These are phyloP conservation scores for Microsporum ferrugineum DNA, from an alignment of 2,329 filamentous ascomycete genomes.

Conservation along the genomic window DNA sequence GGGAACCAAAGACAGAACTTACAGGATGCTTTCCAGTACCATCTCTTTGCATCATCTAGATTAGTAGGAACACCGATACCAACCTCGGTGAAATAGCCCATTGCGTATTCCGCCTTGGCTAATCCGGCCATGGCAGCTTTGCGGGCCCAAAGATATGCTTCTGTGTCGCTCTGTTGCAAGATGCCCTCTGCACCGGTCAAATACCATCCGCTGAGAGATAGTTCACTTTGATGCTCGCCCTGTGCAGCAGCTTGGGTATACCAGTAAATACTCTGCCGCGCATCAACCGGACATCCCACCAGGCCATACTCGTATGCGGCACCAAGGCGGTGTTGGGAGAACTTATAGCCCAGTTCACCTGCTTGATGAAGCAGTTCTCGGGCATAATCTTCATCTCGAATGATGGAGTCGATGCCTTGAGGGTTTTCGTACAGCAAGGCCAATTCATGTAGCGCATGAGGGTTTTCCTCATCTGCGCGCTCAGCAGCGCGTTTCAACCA, in stretches of 20 bases:
- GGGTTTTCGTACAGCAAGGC: constrained; percentile 48
- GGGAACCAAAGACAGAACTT: constrained; percentile 36
- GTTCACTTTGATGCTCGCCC: constrained; percentile 85
- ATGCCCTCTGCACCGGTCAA: constrained; percentile 82
- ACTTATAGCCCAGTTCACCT: constrained; percentile 84
- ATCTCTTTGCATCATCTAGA: constrained; percentile 88
- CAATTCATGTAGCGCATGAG: constrained; percentile 87
- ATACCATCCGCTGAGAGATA: constrained; percentile 84
- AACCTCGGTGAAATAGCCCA: constrained; percentile 95
- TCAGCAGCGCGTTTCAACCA: constrained; percentile 94
- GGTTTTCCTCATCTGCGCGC: constrained; percentile 75
- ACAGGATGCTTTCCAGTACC: constrained; percentile 97
- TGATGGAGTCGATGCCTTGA: constrained; percentile 55
- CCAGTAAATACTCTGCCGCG: constrained; percentile 79
- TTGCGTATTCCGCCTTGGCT: constrained; percentile 91
- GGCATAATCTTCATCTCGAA: constrained; percentile 73
- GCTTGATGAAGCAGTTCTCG: constrained; percentile 73
- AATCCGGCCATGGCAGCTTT: constrained; percentile 82
- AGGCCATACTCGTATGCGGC: constrained; percentile 82
- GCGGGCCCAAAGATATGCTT: constrained; percentile 92
- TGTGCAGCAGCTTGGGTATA: constrained; percentile 85
- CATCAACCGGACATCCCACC: constrained; percentile 70
- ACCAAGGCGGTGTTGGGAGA: constrained; percentile 81
- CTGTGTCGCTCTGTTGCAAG: constrained; percentile 81
- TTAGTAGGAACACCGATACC: constrained; percentile 81